Evolutionary conservation across 805 yeast genomes (phyloP), one percentile per base, ranked within the genome.

Genomic region (Barnettozyma californica): DNA sequence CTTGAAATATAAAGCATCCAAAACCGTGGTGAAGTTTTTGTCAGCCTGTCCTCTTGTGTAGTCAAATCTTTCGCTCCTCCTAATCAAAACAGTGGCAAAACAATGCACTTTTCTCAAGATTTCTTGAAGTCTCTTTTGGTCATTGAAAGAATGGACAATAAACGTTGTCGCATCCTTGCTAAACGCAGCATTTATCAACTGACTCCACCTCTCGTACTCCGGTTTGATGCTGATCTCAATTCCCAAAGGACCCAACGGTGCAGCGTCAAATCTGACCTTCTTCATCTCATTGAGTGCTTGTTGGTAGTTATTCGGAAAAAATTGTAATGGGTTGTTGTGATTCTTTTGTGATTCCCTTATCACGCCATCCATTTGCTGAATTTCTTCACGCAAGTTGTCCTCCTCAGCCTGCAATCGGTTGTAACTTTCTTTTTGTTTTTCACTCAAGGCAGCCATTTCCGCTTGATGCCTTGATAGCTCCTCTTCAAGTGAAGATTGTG

Each of bases 191-290:
- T 87, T 95, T 7, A 91, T 60, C 5, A 84, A 64, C 21, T 75
- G 75, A 5, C 74, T 66, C 89, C 89, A 91, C 26, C 68, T 62
- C 19, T 71, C 66, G 56, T 66, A 78, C 9, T 75, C 81, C 1
- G 67, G 62, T 57, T 80, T 84, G 13, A 92, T 68, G 5, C 76
- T 70, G 2, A 89, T 70, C 50, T 68, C 67, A 4, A 71, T 54
- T 1, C 96, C 97, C 2, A 92, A 53, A 0, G 99, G 99, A 0
- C 98, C 98, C 16, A 84, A 64, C 0, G 96, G 95, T 33, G 59
- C 59, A 2, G 63, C 57, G 16, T 71, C 73, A 72, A 77, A 82
- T 14, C 64, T 57, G 0, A 54, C 42, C 13, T 68, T 68, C 2
- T 61, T 55, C 5, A 59, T 46, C 0, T 48, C 55, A 2, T 14